Base-by-base conservation (phyloP, 2,329 filamentous ascomycete genomes). In the Ascochyta lentis region DNA sequence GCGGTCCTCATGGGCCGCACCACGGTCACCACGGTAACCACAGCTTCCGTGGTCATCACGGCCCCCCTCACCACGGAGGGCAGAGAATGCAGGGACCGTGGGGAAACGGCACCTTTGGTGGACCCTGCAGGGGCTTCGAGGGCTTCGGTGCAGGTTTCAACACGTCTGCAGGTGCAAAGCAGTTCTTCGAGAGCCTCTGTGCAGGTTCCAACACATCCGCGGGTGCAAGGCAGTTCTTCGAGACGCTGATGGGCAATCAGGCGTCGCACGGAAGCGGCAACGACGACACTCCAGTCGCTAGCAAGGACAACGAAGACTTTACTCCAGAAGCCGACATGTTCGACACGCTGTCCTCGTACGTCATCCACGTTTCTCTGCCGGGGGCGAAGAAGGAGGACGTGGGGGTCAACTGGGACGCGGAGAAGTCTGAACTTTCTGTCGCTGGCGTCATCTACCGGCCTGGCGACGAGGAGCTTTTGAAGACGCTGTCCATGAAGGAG, bases 381-480 rank as follows among this genome's bases (percentile, higher is more conserved):
- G 91, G 91, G 24, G 90, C 88, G 1, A 88, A 88, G 77, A 93
- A 92, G 76, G 84, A 91, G 66, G 90, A 95, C 67, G 79, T 95
- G 6, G 88, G 84, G 54, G 85, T 95, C 41, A 87, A 88, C 73
- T 96, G 89, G 85, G 86, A 94, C 63, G 81, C 84, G 0, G 88
- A 91, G 55, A 86, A 85, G 68, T 83, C 81, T 42, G 79, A 84
- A 51, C 79, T 96, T 38, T 85, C 82, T 64, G 78, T 96, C 50
- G 83, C 87, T 1, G 91, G 91, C 47, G 87, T 93, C 0, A 82
- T 92, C 8, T 84, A 92, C 72, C 84, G 90, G 1, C 88, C 88
- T 3, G 88, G 86, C 7, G 84, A 86, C 33, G 84, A 90, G 71
- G 89, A 92, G 68, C 82, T 84, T 45, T 74, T 92, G 63, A 83